Conservation (phyloP, 2,329 filamentous ascomycete genomes). For the Thelonectria discophora region DNA sequence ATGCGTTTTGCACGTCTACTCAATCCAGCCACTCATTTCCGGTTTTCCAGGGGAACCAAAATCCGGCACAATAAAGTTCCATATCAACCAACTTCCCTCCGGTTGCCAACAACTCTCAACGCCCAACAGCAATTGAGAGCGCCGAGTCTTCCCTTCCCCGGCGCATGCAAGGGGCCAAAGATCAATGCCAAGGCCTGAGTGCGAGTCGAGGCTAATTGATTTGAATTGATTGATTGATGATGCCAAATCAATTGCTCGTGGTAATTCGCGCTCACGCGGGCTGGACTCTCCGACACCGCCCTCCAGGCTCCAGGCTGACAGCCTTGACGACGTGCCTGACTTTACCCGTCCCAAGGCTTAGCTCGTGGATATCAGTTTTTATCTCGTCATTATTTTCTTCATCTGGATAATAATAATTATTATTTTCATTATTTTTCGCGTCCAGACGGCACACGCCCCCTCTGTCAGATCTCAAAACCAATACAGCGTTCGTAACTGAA, state of each 20-base stretch:
- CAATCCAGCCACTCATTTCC: too few species aligned
- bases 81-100: constrained; percentile 14
- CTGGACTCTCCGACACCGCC: constrained; percentile 12
- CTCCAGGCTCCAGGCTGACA: too few species aligned
- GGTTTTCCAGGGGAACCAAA: too few species aligned
- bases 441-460: constrained; percentile 4
- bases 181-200: constrained; percentile 4
- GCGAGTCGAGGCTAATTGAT: constrained; percentile 29
- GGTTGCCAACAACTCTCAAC: too few species aligned
- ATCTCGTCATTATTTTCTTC: too few species aligned
- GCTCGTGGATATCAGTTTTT: not conserved
- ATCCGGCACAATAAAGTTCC: not conserved
- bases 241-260: constrained; percentile 7
- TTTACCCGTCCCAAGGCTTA: constrained; percentile 30
- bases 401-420: not conserved
- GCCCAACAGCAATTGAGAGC: constrained; percentile 5
- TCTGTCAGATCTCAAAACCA: not conserved
- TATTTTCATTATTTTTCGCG: not conserved
- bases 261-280: not conserved
- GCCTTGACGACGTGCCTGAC: constrained; percentile 14
- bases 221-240: constrained; percentile 28
- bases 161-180: constrained; percentile 34
- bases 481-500: too few species aligned
- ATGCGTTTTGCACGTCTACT: too few species aligned
- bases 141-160: constrained; percentile 12